Conservation (phyloP, 805 yeast species). For the Saccharomycopsis amapae region DNA sequence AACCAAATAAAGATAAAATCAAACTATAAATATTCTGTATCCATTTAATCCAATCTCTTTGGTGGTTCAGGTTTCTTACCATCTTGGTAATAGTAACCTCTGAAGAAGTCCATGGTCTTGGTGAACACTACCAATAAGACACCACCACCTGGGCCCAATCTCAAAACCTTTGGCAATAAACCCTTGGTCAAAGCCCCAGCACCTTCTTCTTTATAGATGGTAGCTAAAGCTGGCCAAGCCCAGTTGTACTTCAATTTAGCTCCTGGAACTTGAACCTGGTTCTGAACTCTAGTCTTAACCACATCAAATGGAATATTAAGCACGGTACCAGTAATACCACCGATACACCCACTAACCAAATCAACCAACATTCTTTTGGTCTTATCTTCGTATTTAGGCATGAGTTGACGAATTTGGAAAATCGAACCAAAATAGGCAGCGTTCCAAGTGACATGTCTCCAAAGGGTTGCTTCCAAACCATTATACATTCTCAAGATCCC, state of each 20-base stretch:
- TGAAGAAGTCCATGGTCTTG: slow-evolving; percentile 88
- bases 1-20: too few species aligned
- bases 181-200: slow-evolving; percentile 89
- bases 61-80: background rate
- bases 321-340: slow-evolving; percentile 96
- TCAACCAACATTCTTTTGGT: slow-evolving; percentile 79
- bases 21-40: background rate
- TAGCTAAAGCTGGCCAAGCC: slow-evolving; percentile 73
- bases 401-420: slow-evolving; percentile 69
- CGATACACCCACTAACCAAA: slow-evolving; percentile 86
- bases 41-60: slow-evolving; percentile 6
- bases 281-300: slow-evolving; percentile 93
- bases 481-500: slow-evolving; percentile 83
- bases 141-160: slow-evolving; percentile 99
- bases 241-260: slow-evolving; percentile 84
- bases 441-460: slow-evolving; percentile 97
- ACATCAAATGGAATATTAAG: slow-evolving; percentile 96
- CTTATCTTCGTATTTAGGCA: slow-evolving; percentile 70
- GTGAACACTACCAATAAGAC: slow-evolving; percentile 95
- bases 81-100: slow-evolving; percentile 32
- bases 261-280: slow-evolving; percentile 57
- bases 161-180: slow-evolving; percentile 90
- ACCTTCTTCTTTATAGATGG: slow-evolving; percentile 87
- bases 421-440: slow-evolving; percentile 97
- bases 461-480: slow-evolving; percentile 93